Percentiles rank a stretch among this genome's conserved stretches.
Conservation (phyloP, 1,284 basidiomycete genomes). For the Wolfiporia cocos region DNA sequence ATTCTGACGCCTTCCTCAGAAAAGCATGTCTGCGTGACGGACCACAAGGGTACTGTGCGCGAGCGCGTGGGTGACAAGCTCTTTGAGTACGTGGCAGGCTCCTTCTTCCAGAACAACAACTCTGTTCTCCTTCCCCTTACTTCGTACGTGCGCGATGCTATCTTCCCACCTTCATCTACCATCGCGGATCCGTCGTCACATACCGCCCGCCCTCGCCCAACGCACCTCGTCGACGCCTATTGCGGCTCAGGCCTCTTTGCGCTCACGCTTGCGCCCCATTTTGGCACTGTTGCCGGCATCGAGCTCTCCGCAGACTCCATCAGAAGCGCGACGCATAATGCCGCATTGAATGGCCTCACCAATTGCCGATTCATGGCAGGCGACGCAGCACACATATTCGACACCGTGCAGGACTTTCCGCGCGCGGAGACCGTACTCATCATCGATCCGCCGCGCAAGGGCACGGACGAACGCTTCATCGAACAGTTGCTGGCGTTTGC, state of each 20-base stretch:
- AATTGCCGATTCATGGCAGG: constrained; percentile 59
- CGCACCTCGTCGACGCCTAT: constrained; percentile 89
- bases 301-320: constrained; percentile 82
- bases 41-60: constrained; percentile 78
- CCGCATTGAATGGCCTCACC: constrained; percentile 64
- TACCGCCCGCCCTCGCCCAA: constrained; percentile 33
- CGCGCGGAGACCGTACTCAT: constrained; percentile 63
- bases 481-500: constrained; percentile 73
- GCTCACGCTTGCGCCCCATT: constrained; percentile 79
- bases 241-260: constrained; percentile 92
- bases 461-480: constrained; percentile 81
- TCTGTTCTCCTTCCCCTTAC: constrained; percentile 83
- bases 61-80: constrained; percentile 79
- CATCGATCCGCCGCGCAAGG: constrained; percentile 89
- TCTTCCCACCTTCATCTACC: constrained; percentile 37
- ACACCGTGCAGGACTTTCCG: constrained; percentile 62
- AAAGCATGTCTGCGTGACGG: constrained; percentile 74
- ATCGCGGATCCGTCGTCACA: background rate
- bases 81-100: constrained; percentile 86
- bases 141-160: constrained; percentile 72
- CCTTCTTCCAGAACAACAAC: constrained; percentile 99
- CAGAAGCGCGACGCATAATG: constrained; percentile 76
- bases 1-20: constrained; percentile 19
- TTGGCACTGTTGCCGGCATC: constrained; percentile 82
- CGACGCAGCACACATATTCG: constrained; percentile 69